Base-by-base conservation (phyloP, 2,329 filamentous ascomycete genomes). In the Stagonosporopsis vannaccii region DNA sequence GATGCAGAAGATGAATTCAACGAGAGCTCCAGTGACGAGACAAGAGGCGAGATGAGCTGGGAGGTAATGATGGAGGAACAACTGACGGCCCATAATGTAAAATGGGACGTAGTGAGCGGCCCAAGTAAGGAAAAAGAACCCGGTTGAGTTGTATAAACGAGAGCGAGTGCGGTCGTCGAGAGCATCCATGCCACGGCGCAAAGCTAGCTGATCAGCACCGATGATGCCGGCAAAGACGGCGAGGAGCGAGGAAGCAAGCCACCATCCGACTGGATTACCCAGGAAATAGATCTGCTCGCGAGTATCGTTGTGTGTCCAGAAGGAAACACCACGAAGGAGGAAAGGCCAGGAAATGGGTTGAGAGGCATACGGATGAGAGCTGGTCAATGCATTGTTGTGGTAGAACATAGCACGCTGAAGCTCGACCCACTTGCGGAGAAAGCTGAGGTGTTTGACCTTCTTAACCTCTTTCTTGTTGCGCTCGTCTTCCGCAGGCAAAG, bases 121-220 rank as follows among this genome's bases (percentile, higher is more conserved):
- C 95, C 95, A 99, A 52, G 92, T 92, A 54, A 99, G 86, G 87
- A 97, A 98, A 82, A 99, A 96, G 85, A 99, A 99, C 22, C 95
- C 95, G 0, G 95, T 98, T 51, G 92, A 97, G 83, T 98, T 98
- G 81, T 99, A 99, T 45, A 99, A 85, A 62, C 93, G 92, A 22
- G 91, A 93, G 63, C 95, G 93, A 26, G 95, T 92, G 95, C 94
- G 92, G 75, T 89, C 87, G 78, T 98, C 95, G 55, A 99, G 81
- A 40, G 94, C 93, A 78, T 99, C 95, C 65, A 98, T 84, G 51
- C 94, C 95, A 73, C 95, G 91, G 69, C 95, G 90, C 58, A 97
- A 85, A 36, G 94, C 97, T 52, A 99, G 83, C 75, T 99, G 95
- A 69, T 99, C 95, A 19, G 95, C 95, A 44, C 89, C 89, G 62